These are phyloP conservation scores for Diaporthe velutina DNA, from an alignment of 2,329 filamentous ascomycete species.

Conservation along the genomic window DNA sequence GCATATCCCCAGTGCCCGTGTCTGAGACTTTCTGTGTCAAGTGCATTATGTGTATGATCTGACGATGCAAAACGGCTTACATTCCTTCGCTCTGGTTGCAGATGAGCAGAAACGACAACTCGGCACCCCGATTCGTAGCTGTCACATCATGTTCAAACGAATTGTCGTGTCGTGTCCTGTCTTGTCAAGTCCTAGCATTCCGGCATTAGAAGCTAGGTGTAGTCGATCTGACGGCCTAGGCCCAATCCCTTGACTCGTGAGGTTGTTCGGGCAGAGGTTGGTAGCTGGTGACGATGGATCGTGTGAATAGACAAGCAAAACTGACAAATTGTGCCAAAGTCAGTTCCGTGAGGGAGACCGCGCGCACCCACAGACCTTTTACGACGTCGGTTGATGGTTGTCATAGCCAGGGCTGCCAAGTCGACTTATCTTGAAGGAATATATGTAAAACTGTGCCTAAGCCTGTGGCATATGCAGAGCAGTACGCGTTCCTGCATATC, in stretches of 20 bases:
- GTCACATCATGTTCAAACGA: conserved; percentile 12
- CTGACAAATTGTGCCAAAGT: conserved; percentile 12
- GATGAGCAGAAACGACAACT: background rate
- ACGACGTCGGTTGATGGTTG: conserved; percentile 8
- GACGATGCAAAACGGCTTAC: conserved; percentile 8
- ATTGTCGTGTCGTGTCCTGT: background rate
- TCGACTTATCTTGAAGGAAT: background rate
- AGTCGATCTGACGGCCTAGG: background rate
- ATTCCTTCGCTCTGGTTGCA: background rate
- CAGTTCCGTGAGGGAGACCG: conserved; percentile 12
- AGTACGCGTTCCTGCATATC: conserved; percentile 4
- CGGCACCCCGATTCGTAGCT: conserved; percentile 13
- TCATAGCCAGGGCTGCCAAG: background rate
- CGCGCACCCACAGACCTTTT: conserved; percentile 25
- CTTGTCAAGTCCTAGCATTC: conserved; percentile 8
- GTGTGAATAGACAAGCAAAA: background rate
- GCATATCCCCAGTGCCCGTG: background rate
- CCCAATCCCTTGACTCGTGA: background rate
- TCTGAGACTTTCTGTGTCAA: background rate
- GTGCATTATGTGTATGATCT: background rate
- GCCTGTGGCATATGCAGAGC: background rate
- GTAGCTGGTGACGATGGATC: background rate
- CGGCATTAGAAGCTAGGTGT: background rate
- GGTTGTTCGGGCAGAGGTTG: background rate
- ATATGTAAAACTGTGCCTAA: background rate